A percentile compares a stretch with the other conserved stretches of the same genome.
phyloP scores from a whole-genome alignment of 1,284 basidiomycete genomes.

The Moesziomyces sp. region DNA sequence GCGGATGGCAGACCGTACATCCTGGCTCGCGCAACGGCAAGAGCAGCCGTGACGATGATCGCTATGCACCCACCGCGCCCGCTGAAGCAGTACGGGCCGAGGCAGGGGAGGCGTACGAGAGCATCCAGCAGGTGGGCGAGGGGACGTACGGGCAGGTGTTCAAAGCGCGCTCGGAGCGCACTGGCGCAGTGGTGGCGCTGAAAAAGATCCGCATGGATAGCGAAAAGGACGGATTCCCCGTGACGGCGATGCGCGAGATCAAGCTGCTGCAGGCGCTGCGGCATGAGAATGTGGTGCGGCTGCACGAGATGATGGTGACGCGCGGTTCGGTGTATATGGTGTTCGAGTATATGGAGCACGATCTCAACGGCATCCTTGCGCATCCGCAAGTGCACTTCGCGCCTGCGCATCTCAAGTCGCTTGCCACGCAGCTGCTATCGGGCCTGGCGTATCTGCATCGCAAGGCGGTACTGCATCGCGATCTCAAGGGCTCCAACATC shows the following conservation, averaged over 20 bases:
- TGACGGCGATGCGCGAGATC: slow-evolving; percentile 98
- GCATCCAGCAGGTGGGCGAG: slow-evolving; percentile 94
- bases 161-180: slow-evolving; percentile 87
- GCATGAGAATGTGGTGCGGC: slow-evolving; percentile 86
- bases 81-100: slow-evolving; percentile 21
- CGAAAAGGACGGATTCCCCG: slow-evolving; percentile 96
- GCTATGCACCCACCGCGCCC: no score
- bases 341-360: slow-evolving; percentile 99
- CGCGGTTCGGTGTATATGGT: slow-evolving; percentile 93
- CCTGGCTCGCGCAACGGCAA: slow-evolving; percentile 24
- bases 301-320: slow-evolving; percentile 98
- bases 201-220: slow-evolving; percentile 98
- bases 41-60: no score
- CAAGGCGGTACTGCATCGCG: slow-evolving; percentile 94
- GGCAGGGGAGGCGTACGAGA: slow-evolving; percentile 77
- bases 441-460: slow-evolving; percentile 94
- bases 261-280: slow-evolving; percentile 91
- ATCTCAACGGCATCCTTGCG: slow-evolving; percentile 92
- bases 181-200: slow-evolving; percentile 83
- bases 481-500: slow-evolving; percentile 98
- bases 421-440: slow-evolving; percentile 91
- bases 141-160: slow-evolving; percentile 99
- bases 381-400: slow-evolving; percentile 86
- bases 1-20: slow-evolving; percentile 41
- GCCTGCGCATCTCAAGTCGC: slow-evolving; percentile 89